Percentiles rank a stretch among this genome's conserved stretches.
phyloP scores from a whole-genome alignment of 352 stramenopile species.

The Thraustochytrium sp. region DNA sequence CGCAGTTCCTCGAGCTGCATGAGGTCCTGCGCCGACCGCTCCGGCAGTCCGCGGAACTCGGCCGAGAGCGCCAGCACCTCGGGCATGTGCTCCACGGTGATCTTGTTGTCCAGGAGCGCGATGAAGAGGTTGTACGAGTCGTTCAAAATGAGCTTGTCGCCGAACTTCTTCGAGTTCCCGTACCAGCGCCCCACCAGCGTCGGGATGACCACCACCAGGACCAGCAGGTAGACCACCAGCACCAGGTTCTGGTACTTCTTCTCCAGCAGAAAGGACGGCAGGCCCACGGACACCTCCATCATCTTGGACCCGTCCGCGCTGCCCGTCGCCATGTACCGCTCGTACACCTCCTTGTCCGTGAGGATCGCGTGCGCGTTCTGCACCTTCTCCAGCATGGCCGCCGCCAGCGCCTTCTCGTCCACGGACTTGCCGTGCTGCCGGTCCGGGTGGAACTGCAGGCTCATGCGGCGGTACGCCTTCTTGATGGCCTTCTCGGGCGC shows the following conservation, averaged over 20 bases:
- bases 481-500: slow-evolving; percentile 79
- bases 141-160: slow-evolving; percentile 99
- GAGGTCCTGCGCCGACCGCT: neutral
- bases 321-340: slow-evolving; percentile 96
- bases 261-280: slow-evolving; percentile 94
- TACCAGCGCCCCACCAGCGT: slow-evolving; percentile 86
- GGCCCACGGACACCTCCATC: slow-evolving; percentile 87
- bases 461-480: slow-evolving; percentile 83
- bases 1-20: neutral
- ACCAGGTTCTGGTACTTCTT: slow-evolving; percentile 95
- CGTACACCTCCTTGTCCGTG: slow-evolving; percentile 88
- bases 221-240: slow-evolving; percentile 94
- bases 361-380: slow-evolving; percentile 87
- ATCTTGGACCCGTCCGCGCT: slow-evolving; percentile 97
- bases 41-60: slow-evolving; percentile 67
- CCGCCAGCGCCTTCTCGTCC: slow-evolving; percentile 63
- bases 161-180: slow-evolving; percentile 90
- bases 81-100: slow-evolving; percentile 85
- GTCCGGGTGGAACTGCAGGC: slow-evolving; percentile 82
- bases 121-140: slow-evolving; percentile 98
- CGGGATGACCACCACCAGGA: slow-evolving; percentile 95
- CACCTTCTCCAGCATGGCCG: slow-evolving; percentile 95
- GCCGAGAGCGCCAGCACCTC: slow-evolving; percentile 83
- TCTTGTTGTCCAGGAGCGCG: slow-evolving; percentile 88
- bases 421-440: slow-evolving; percentile 69